These are phyloP conservation scores for Diaporthe australafricana DNA, from an alignment of 2,329 filamentous ascomycete species.

Conservation along the genomic window DNA sequence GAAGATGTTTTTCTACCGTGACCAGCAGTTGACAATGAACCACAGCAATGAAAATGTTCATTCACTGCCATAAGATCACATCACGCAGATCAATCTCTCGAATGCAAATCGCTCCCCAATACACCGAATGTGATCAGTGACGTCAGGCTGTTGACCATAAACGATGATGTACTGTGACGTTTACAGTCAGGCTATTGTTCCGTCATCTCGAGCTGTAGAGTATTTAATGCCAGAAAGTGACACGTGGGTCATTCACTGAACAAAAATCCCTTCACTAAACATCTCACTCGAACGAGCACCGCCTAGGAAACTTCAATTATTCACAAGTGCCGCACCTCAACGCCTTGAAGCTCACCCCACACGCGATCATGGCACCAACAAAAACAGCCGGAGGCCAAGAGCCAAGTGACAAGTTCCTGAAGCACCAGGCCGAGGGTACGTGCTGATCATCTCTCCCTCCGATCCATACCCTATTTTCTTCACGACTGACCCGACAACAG, in stretches of 20 bases:
- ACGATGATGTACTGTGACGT: conserved; percentile 12
- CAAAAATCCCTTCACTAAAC: too few relatives aligned
- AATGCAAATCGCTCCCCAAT: not conserved
- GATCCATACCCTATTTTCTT: too few relatives aligned
- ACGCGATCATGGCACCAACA: conserved; percentile 28
- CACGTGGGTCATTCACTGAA: too few relatives aligned
- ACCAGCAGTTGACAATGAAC: too few relatives aligned
- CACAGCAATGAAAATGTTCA: not conserved
- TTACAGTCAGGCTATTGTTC: not conserved
- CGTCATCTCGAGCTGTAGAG: not conserved
- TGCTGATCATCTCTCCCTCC: not conserved
- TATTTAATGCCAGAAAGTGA: not conserved
- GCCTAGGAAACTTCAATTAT: too few relatives aligned
- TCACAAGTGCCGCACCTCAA: not conserved
- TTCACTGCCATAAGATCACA: not conserved
- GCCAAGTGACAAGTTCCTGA: conserved; percentile 36
- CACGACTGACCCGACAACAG: not conserved
- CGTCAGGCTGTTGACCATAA: conserved; percentile 16
- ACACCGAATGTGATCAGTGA: not conserved
- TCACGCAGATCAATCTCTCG: not conserved
- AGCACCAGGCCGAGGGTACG: conserved; percentile 27
- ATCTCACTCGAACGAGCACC: not conserved
- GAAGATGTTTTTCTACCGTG: too few relatives aligned
- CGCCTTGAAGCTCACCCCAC: not conserved
- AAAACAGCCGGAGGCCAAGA: conserved; percentile 35